phyloP scores from a whole-genome alignment of 2,329 filamentous ascomycete genomes.

The Seiridium cupressi region DNA sequence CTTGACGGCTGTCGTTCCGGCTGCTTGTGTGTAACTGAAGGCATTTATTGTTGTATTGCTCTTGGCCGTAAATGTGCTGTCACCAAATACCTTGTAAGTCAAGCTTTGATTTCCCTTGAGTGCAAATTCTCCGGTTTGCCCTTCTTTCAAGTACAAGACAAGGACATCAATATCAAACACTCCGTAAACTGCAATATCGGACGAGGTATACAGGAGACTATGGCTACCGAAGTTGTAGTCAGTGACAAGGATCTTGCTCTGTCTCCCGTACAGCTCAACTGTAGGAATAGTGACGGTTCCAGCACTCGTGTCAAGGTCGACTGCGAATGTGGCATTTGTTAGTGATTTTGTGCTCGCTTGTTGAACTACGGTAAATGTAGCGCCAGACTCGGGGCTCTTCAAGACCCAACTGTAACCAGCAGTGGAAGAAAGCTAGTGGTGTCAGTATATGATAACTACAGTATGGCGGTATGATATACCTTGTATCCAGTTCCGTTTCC shows the following conservation, averaged over 20 bases:
- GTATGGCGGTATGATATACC: slow-evolving; percentile 5
- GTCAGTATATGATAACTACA: not conserved
- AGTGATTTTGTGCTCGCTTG: slow-evolving; percentile 43
- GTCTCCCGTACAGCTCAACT: slow-evolving; percentile 47
- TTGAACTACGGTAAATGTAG: slow-evolving; percentile 49
- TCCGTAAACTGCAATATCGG: slow-evolving; percentile 47
- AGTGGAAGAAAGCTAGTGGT: slow-evolving; percentile 26
- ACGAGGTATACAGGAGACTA: slow-evolving; percentile 48
- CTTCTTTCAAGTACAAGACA: slow-evolving; percentile 46
- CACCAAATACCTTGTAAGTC: slow-evolving; percentile 38
- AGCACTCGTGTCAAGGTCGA: slow-evolving; percentile 44
- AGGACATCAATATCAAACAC: slow-evolving; percentile 42
- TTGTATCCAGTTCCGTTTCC: slow-evolving; percentile 50
- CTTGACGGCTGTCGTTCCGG: slow-evolving; percentile 43
- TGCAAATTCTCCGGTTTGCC: slow-evolving; percentile 48
- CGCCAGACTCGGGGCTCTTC: slow-evolving; percentile 45
- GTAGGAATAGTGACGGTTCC: slow-evolving; percentile 41
- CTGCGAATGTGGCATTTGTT: slow-evolving; percentile 41
- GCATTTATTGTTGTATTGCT: slow-evolving; percentile 24
- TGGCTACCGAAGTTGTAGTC: slow-evolving; percentile 48
- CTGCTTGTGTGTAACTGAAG: slow-evolving; percentile 45
- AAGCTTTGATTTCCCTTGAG: slow-evolving; percentile 37
- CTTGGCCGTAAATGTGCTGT: slow-evolving; percentile 30
- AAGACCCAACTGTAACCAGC: slow-evolving; percentile 50
- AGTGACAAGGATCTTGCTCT: slow-evolving; percentile 53